phyloP scores from a whole-genome alignment of 768 basidiomycete species.

The Coprinopsis marcescibilis region DNA sequence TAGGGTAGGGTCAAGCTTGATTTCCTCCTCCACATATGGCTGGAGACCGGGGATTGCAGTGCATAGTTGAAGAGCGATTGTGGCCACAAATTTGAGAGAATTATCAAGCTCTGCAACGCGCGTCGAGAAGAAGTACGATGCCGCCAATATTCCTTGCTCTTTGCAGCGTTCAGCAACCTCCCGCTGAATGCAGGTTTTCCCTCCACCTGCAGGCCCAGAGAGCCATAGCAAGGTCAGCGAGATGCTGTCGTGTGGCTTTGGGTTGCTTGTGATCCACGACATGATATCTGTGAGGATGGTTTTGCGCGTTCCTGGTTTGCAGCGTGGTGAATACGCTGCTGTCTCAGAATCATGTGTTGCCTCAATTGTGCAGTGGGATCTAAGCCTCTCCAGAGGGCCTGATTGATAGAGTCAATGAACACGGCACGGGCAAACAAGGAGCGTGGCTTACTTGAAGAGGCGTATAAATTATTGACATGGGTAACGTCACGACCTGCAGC shows the following conservation, averaged over 20 bases:
- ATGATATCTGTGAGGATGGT: neutral
- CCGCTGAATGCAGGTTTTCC: conserved; percentile 10
- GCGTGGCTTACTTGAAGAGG: too few relatives aligned
- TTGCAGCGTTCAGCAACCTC: neutral
- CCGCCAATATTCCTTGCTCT: neutral
- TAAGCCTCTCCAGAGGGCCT: neutral
- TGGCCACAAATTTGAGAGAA: conserved; percentile 2
- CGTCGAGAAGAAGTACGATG: conserved; percentile 11
- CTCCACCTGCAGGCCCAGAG: conserved; percentile 9
- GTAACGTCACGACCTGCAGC: too few relatives aligned
- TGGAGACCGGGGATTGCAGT: neutral
- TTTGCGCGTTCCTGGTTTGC: conserved; percentile 1
- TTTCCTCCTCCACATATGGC: neutral
- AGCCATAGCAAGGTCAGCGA: conserved; percentile 10
- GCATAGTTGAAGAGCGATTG: conserved; percentile 7
- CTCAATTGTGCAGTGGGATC: neutral
- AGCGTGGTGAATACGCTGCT: conserved; percentile 1
- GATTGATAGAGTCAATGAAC: neutral
- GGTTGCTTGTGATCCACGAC: neutral
- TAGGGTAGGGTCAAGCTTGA: conserved; percentile 1
- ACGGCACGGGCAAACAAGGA: too few relatives aligned
- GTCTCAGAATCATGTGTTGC: neutral
- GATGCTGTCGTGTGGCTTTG: too few relatives aligned
- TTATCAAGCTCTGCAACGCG: neutral
- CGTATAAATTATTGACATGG: too few relatives aligned